Percentiles rank a stretch among this genome's conserved stretches.
These are phyloP conservation scores for Strobilomyces dryophilus DNA, from an alignment of 768 basidiomycete species.

Conservation along the genomic window DNA sequence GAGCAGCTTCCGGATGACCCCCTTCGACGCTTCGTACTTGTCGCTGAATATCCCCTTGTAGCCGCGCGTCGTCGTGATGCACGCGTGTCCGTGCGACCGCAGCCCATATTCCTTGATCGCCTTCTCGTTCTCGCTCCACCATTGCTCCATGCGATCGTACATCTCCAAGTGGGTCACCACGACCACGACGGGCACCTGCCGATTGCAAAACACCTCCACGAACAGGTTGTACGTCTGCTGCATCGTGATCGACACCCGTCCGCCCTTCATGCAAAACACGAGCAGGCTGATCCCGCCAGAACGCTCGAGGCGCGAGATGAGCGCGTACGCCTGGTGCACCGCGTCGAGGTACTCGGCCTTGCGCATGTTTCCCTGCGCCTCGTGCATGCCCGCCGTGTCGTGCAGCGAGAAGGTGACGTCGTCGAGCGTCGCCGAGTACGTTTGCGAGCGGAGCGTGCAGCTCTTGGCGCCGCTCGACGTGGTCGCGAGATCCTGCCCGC, in stretches of 20 bases:
- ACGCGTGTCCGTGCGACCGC: slow-evolving; percentile 34
- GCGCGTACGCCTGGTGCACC: slow-evolving; percentile 27
- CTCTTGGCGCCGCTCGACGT: slow-evolving; percentile 31
- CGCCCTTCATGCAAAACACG: slow-evolving; percentile 29
- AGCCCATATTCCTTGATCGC: slow-evolving; percentile 33
- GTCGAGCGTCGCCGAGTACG: slow-evolving; percentile 20
- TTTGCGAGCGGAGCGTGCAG: slow-evolving; percentile 32
- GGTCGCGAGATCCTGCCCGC: slow-evolving; percentile 20
- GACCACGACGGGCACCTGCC: slow-evolving; percentile 29
- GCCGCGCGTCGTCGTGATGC: slow-evolving; percentile 35
- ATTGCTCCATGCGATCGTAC: slow-evolving; percentile 32
- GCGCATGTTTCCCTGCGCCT: slow-evolving; percentile 23
- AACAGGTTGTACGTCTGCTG: slow-evolving; percentile 34
- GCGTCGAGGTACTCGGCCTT: slow-evolving; percentile 22
- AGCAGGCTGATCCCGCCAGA: slow-evolving; percentile 27
- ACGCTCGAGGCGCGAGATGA: slow-evolving; percentile 31
- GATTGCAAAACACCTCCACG: slow-evolving; percentile 36
- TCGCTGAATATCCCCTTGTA: slow-evolving; percentile 18
- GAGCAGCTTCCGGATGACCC: slow-evolving; percentile 18
- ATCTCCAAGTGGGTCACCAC: slow-evolving; percentile 35
- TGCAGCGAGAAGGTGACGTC: slow-evolving; percentile 19
- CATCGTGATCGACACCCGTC: slow-evolving; percentile 21
- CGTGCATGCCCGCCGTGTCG: slow-evolving; percentile 28
- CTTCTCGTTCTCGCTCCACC: slow-evolving; percentile 38
- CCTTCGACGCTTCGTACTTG: slow-evolving; percentile 33